These are phyloP conservation scores for Mycosphaerella arachidis DNA, from an alignment of 2,329 filamentous ascomycete genomes.

Conservation along the genomic window DNA sequence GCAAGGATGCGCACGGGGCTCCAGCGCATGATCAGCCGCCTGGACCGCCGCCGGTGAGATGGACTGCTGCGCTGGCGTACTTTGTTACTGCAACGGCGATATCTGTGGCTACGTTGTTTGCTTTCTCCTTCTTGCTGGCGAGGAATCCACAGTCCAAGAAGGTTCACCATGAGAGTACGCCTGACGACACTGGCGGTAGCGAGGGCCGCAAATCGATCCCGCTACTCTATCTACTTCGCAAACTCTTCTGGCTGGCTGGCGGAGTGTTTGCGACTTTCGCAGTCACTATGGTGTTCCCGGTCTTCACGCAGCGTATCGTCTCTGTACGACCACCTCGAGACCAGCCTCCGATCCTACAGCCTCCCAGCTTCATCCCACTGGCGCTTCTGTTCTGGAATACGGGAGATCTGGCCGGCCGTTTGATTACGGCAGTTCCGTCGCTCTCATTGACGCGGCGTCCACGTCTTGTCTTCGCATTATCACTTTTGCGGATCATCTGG, in stretches of 20 bases:
- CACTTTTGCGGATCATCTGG: conserved; percentile 63
- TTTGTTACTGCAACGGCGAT: conserved; percentile 83
- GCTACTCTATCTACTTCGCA: conserved; percentile 64
- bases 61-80: conserved; percentile 78
- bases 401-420: conserved; percentile 75
- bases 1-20: neutral
- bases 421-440: conserved; percentile 58
- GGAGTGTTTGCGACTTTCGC: conserved; percentile 76
- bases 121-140: conserved; percentile 68
- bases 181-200: conserved; percentile 1
- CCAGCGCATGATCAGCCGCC: conserved; percentile 9
- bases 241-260: conserved; percentile 72
- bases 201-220: conserved; percentile 39
- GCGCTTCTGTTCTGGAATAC: conserved; percentile 91
- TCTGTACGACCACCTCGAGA: conserved; percentile 39
- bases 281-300: conserved; percentile 90
- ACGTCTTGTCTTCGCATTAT: conserved; percentile 60
- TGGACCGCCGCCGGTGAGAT: conserved; percentile 43
- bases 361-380: conserved; percentile 79
- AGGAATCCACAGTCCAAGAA: conserved; percentile 22
- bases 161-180: conserved; percentile 9
- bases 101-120: conserved; percentile 63
- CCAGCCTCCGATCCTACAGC: conserved; percentile 59
- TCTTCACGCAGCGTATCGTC: conserved; percentile 64
- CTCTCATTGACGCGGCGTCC: conserved; percentile 59